Conservation (phyloP, 225 moss, liverwort and hornwort species). For the Rhytidiadelphus loreus region DNA sequence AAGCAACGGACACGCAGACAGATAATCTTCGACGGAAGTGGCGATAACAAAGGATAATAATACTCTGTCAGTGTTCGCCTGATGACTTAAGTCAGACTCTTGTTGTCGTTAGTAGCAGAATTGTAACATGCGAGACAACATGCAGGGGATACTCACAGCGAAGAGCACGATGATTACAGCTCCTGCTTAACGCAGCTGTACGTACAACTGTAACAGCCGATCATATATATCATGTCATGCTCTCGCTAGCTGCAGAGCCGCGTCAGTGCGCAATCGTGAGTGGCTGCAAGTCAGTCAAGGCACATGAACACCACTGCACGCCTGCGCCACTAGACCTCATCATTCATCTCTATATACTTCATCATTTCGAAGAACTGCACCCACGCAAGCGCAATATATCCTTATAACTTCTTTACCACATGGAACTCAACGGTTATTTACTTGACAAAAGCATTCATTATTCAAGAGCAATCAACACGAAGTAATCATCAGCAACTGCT, state of each 20-base stretch:
- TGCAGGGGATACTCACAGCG: neutral
- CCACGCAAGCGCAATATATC: neutral
- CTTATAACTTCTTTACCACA: neutral
- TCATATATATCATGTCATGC: neutral
- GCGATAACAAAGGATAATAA: neutral
- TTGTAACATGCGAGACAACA: conserved; percentile 4
- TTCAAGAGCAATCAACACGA: neutral
- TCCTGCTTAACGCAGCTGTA: neutral
- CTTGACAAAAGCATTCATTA: neutral
- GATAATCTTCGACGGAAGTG: neutral
- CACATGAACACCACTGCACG: conserved; percentile 8
- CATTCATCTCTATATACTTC: neutral
- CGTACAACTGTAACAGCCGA: neutral
- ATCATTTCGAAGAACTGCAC: neutral
- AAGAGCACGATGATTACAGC: neutral
- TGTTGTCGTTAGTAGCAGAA: neutral
- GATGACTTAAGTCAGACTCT: neutral
- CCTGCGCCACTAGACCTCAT: neutral
- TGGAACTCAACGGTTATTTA: neutral
- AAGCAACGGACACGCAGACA: neutral
- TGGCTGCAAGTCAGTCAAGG: conserved; percentile 9
- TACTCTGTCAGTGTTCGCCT: neutral
- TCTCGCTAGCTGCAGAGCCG: neutral
- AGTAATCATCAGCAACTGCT: neutral
- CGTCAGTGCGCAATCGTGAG: conserved; percentile 1